phyloP scores from a whole-genome alignment of 208 protist genomes.

The Leptomonas seymouri region DNA sequence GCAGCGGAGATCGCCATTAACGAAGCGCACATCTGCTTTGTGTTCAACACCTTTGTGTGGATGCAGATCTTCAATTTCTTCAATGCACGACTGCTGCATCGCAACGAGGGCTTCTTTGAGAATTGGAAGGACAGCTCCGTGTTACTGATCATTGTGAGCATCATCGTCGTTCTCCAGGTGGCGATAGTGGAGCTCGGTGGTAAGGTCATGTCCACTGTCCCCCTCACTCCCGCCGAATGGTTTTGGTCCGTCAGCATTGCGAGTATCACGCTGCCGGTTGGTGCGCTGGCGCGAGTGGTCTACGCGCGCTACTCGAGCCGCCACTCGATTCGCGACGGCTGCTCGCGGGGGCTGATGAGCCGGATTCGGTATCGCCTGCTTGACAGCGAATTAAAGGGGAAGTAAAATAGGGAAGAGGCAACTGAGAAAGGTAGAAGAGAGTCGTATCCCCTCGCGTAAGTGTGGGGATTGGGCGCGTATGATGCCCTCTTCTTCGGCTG shows the following conservation, averaged over 20 bases:
- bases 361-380: slow-evolving; percentile 5
- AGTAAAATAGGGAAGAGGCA: neutral
- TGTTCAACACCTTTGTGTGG: slow-evolving; percentile 90
- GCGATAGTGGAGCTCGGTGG: slow-evolving; percentile 82
- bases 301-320: slow-evolving; percentile 28
- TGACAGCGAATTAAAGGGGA: slow-evolving; percentile 18
- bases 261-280: slow-evolving; percentile 52
- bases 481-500: too few relatives aligned
- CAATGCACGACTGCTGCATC: slow-evolving; percentile 76
- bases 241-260: slow-evolving; percentile 54
- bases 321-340: slow-evolving; percentile 16
- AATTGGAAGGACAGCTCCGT: slow-evolving; percentile 58
- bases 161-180: slow-evolving; percentile 69
- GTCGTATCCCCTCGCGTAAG: too few relatives aligned
- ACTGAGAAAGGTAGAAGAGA: neutral
- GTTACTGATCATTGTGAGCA: slow-evolving; percentile 62
- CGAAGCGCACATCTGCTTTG: slow-evolving; percentile 65
- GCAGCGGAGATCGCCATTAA: slow-evolving; percentile 5
- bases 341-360: slow-evolving; percentile 16
- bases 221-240: slow-evolving; percentile 71
- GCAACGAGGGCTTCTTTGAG: slow-evolving; percentile 57
- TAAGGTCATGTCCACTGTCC: slow-evolving; percentile 80
- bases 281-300: slow-evolving; percentile 36
- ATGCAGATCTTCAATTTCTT: slow-evolving; percentile 93
- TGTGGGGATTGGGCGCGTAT: too few relatives aligned